These are phyloP conservation scores for Musa schizocarpa DNA, from an alignment of 176 grass and related monocot genomes.

Conservation along the genomic window DNA sequence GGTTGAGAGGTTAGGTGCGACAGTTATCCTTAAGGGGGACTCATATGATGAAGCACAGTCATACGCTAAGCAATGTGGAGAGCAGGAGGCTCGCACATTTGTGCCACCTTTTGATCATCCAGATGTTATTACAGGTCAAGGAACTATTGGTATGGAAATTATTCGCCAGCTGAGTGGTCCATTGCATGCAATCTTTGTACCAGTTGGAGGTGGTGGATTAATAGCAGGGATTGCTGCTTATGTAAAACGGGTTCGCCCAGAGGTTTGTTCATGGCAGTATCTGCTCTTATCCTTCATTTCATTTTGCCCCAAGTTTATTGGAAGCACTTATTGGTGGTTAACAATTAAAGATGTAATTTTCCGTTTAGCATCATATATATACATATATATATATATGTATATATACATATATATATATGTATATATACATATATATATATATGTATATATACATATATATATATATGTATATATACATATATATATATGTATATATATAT, in stretches of 20 bases:
- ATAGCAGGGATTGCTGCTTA: slow-evolving; percentile 97
- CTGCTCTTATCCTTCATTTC: neutral
- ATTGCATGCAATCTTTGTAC: slow-evolving; percentile 95
- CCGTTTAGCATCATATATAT: neutral
- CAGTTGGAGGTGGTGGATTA: slow-evolving; percentile 95
- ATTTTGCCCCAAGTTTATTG: neutral
- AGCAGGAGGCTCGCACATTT: slow-evolving; percentile 77
- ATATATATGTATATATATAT: no score
- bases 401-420: no score
- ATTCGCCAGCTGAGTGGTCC: slow-evolving; percentile 71
- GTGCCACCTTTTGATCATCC: slow-evolving; percentile 98
- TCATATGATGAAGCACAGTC: slow-evolving; percentile 93
- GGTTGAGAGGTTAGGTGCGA: slow-evolving; percentile 82
- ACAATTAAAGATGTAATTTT: neutral
- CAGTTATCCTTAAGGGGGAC: slow-evolving; percentile 76
- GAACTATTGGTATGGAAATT: slow-evolving; percentile 98
- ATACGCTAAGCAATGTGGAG: slow-evolving; percentile 69
- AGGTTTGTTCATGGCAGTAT: slow-evolving; percentile 40
- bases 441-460: no score
- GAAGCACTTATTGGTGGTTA: neutral
- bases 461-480: no score
- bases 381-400: no score
- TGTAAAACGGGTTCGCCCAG: slow-evolving; percentile 91
- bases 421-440: no score
- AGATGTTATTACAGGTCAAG: slow-evolving; percentile 81